These are phyloP conservation scores for Paracorniculantispora psalliotae DNA, from an alignment of 2,329 filamentous ascomycete species.

Conservation along the genomic window DNA sequence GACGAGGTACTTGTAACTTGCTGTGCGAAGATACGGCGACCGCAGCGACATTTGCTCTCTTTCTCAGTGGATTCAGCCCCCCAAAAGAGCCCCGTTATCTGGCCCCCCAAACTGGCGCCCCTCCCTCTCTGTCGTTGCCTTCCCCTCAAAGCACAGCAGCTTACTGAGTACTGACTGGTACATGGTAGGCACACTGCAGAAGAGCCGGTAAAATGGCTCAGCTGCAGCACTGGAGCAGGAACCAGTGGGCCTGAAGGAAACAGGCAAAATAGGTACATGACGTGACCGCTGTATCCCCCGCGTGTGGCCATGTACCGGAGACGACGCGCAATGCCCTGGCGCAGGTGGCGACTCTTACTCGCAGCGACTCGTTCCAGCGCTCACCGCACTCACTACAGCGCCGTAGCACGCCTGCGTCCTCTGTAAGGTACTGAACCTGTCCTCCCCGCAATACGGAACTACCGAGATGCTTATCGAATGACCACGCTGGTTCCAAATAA, in stretches of 20 bases:
- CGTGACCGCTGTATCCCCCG: not conserved
- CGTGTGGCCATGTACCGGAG: not conserved
- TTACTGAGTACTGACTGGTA: too few relatives aligned
- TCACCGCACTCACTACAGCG: not conserved
- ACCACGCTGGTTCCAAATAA: not conserved
- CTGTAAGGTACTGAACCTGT: not conserved
- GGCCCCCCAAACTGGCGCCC: not conserved
- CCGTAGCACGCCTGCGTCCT: not conserved
- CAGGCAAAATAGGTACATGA: not conserved
- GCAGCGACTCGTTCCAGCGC: not conserved
- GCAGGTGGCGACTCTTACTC: not conserved
- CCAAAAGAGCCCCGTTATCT: not conserved
- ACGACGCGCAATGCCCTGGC: conserved; percentile 2
- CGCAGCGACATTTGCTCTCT: not conserved
- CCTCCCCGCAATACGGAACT: not conserved
- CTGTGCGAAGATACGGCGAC: not conserved
- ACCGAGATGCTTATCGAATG: not conserved
- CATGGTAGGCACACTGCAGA: too few relatives aligned
- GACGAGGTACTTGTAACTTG: not conserved
- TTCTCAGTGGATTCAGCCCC: not conserved
- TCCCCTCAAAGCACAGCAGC: too few relatives aligned
- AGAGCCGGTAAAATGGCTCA: not conserved
- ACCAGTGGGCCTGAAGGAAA: not conserved
- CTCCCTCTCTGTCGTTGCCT: too few relatives aligned
- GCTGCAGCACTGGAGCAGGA: not conserved